These are phyloP conservation scores for Phoenix roebelenii DNA, from an alignment of 176 grass and related monocot species.

Conservation along the genomic window DNA sequence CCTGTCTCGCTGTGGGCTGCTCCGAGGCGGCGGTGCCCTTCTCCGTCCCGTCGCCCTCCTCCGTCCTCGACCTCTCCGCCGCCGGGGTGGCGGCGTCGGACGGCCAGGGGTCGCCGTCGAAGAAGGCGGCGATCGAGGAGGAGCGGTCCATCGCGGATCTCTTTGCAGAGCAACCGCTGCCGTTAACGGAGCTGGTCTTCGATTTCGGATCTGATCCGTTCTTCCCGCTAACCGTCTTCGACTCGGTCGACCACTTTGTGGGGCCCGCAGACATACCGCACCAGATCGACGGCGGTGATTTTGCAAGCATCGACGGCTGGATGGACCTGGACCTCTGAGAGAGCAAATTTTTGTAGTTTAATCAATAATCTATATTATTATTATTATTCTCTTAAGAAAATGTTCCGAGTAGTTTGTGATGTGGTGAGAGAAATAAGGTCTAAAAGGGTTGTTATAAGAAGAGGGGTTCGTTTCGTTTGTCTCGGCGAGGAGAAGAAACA, in stretches of 20 bases:
- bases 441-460: too few species aligned
- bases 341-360: not conserved
- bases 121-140: not conserved
- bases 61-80: constrained; percentile 22
- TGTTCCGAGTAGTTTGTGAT: too few species aligned
- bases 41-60: constrained; percentile 33
- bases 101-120: not conserved
- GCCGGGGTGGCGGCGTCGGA: too few species aligned
- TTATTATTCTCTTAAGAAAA: too few species aligned
- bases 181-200: constrained; percentile 13
- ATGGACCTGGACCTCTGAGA: not conserved
- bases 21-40: constrained; percentile 14
- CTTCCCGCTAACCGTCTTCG: not conserved
- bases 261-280: too few species aligned
- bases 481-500: too few species aligned
- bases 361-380: too few species aligned
- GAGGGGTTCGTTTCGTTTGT: too few species aligned
- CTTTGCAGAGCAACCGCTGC: constrained; percentile 27
- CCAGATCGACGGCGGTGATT: too few species aligned
- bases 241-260: not conserved
- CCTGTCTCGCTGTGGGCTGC: not conserved
- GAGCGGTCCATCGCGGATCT: constrained; percentile 29
- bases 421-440: too few species aligned
- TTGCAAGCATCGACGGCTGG: not conserved
- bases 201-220: constrained; percentile 28